Evolutionary conservation across 148 eudicot genomes (phyloP), one percentile per base, ranked within the genome.

Genomic region (Spergularia marina): DNA sequence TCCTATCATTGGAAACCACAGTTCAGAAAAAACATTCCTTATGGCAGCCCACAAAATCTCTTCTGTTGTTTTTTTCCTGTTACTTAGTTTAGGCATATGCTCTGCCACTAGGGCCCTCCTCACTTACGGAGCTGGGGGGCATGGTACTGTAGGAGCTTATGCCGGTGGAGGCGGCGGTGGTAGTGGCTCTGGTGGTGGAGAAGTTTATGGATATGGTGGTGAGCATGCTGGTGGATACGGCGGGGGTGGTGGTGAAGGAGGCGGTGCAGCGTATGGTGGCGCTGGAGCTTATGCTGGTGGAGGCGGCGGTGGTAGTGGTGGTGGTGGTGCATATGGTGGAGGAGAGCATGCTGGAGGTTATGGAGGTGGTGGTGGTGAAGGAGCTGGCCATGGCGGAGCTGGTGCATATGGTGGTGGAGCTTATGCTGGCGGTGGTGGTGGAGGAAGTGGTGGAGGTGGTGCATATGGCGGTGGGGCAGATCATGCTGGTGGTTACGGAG

Each of bases 41-140:
- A 87, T 87, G 88, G 87, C 85, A 62, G 68, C 80, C 66, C 74
- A 82, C 78, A 83, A 85, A 79, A 66, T 74, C 84, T 65, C 80
- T 13, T 77, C 76, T 79, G 58, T 73, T 73, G 70, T 84, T 84
- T 85, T 89, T 67, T 76, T 84, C 61, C 82, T 84, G 77, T 70
- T 85, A 12, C 59, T 89, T 39, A 81, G 90, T 52, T 17, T 89
- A 58, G 83, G 90, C 23, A 65, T 82, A 52, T 78, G 81, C 77
- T 82, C 83, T 23, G 91, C 89, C 8, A 73, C 83, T 56, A 87
- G 94, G 78, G 82, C 87, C 40, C 91, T 87, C 47, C 84, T 87
- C 60, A 76, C 70, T 71, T 39, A 81, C 83, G 87, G 51, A 17
- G 66, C 64, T 30, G 75, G 75, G 16, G 79, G 77, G 40, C 78